Conservation (phyloP, 768 basidiomycete genomes). For the Hypholoma fasciculare region DNA sequence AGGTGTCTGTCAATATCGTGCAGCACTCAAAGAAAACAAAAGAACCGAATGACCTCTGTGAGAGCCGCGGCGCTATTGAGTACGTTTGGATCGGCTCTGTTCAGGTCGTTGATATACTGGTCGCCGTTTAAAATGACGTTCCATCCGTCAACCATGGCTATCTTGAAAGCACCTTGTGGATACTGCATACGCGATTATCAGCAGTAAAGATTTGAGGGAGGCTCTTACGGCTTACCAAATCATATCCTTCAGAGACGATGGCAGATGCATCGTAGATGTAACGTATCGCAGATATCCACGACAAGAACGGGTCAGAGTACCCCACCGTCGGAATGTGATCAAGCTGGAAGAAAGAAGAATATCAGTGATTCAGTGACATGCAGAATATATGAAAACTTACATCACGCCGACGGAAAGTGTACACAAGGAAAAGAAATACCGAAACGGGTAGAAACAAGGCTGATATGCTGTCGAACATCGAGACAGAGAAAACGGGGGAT, state of each 20-base stretch:
- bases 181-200: background rate
- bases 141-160: constrained; percentile 25
- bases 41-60: background rate
- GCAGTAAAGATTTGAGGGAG: background rate
- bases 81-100: constrained; percentile 25
- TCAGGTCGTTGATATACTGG: constrained; percentile 31
- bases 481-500: too few relatives aligned
- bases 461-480: too few relatives aligned
- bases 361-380: background rate
- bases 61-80: constrained; percentile 23
- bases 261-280: background rate
- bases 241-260: background rate
- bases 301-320: background rate
- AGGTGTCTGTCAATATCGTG: background rate
- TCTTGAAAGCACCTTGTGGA: background rate
- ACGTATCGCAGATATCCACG: background rate
- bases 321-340: background rate
- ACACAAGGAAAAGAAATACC: background rate
- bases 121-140: constrained; percentile 28
- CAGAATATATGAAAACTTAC: background rate
- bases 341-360: background rate
- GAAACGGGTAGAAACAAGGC: too few relatives aligned
- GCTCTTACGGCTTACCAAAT: background rate
- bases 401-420: background rate
- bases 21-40: too few relatives aligned